Evolutionary conservation across 768 basidiomycete species (phyloP).

Genomic region (Brasilioporus rufonigricans): DNA sequence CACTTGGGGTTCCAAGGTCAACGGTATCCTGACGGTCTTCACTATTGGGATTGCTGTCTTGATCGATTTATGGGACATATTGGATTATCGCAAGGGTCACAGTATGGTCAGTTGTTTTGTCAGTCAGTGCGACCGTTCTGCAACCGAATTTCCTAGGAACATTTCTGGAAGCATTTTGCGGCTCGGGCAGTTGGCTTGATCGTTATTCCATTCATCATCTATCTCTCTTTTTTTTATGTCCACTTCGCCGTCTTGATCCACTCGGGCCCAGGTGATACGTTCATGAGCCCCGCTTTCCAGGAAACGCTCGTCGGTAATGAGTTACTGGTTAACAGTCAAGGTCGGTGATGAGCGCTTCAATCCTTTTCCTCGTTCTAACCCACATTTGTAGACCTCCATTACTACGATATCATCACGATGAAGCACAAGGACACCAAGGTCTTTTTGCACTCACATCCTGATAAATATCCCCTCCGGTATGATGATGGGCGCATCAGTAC

Average conservation of each 20-base stretch:
- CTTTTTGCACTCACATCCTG: conserved; percentile 90
- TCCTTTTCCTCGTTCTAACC: neutral
- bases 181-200: conserved; percentile 87
- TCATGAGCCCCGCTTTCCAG: conserved; percentile 99
- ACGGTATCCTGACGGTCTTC: conserved; percentile 87
- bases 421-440: conserved; percentile 93
- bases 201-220: conserved; percentile 82
- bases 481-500: conserved; percentile 94
- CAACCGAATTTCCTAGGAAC: conserved; percentile 51
- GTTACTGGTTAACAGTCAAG: conserved; percentile 86
- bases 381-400: conserved; percentile 76
- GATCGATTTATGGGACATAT: conserved; percentile 91
- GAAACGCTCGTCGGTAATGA: conserved; percentile 93
- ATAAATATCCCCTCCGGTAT: conserved; percentile 89
- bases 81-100: conserved; percentile 79
- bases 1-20: conserved; percentile 97
- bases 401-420: conserved; percentile 84
- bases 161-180: conserved; percentile 85
- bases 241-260: conserved; percentile 87
- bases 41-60: conserved; percentile 89
- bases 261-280: conserved; percentile 90
- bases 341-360: conserved; percentile 41
- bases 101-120: conserved; percentile 56
- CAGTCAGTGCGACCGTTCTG: neutral
- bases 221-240: conserved; percentile 93